Conservation (phyloP, 2,329 filamentous ascomycete genomes). For the Neophaeococcomyces aloes region DNA sequence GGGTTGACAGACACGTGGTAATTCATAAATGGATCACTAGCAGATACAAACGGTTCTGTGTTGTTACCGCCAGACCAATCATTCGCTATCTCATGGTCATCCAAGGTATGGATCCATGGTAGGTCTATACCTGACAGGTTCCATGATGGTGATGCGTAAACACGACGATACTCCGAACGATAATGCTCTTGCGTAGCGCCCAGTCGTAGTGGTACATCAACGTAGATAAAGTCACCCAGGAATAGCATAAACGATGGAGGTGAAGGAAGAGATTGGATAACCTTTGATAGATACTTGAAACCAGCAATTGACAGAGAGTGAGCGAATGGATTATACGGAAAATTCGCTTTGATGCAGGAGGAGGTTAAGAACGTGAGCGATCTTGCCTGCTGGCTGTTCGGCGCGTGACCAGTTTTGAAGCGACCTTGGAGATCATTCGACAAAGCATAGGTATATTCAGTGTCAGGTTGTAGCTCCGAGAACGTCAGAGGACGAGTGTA, state of each 20-base stretch:
- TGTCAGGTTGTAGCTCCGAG: conserved; percentile 57
- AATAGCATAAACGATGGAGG: conserved; percentile 56
- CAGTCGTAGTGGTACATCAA: conserved; percentile 72
- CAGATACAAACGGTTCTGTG: conserved; percentile 67
- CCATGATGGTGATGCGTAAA: conserved; percentile 97
- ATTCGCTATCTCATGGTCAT: conserved; percentile 93
- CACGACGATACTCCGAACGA: conserved; percentile 80
- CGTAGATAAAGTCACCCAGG: conserved; percentile 39
- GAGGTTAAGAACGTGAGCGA: conserved; percentile 85
- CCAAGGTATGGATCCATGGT: conserved; percentile 95
- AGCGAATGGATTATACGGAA: conserved; percentile 77
- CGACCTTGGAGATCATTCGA: conserved; percentile 79
- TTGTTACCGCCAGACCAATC: conserved; percentile 73
- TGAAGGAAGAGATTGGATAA: conserved; percentile 59
- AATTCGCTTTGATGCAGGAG: conserved; percentile 82
- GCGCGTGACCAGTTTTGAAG: conserved; percentile 65
- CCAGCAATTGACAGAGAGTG: conserved; percentile 64
- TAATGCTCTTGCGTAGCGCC: conserved; percentile 66
- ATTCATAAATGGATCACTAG: conserved; percentile 72
- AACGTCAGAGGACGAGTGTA: conserved; percentile 65
- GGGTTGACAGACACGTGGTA: conserved; percentile 84
- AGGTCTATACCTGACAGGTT: conserved; percentile 53
- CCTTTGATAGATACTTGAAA: conserved; percentile 62
- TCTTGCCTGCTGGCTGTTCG: conserved; percentile 53
- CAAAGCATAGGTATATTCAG: conserved; percentile 69